Evolutionary conservation across 2,329 filamentous ascomycete species (phyloP).

Genomic region (Colletotrichum camelliae): DNA sequence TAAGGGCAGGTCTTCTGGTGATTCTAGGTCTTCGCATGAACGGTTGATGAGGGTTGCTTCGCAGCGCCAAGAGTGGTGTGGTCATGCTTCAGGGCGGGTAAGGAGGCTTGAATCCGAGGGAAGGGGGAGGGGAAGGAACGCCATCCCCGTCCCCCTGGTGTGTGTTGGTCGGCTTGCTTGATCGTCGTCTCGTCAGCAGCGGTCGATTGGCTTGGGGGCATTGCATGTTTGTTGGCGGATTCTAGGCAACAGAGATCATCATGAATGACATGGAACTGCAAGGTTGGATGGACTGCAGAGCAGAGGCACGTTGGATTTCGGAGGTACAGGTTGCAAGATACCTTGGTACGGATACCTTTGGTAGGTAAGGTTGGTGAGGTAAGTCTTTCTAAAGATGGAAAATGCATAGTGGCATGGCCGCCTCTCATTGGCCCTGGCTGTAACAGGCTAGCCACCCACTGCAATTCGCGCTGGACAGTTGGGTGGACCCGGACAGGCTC

Average conservation of each 20-base stretch:
- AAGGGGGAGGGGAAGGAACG: background rate
- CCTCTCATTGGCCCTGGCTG: background rate
- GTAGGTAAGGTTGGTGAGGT: background rate
- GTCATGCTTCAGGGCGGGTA: background rate
- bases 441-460: background rate
- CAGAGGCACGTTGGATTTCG: background rate
- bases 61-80: background rate
- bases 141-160: background rate
- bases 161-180: background rate
- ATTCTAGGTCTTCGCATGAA: slow-evolving; percentile 5
- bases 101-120: background rate
- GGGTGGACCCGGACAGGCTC: background rate
- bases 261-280: background rate
- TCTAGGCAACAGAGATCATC: background rate
- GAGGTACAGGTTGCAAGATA: background rate
- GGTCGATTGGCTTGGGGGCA: background rate
- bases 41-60: background rate
- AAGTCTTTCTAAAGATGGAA: slow-evolving; percentile 9
- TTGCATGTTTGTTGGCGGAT: background rate
- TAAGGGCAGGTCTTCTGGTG: background rate
- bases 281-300: background rate
- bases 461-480: background rate
- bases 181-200: background rate
- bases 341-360: background rate
- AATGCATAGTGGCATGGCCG: background rate